A percentile compares a stretch with the other conserved stretches of the same genome.
These are phyloP conservation scores for Cronartium quercuum DNA, from an alignment of 1,284 basidiomycete genomes.

Conservation along the genomic window DNA sequence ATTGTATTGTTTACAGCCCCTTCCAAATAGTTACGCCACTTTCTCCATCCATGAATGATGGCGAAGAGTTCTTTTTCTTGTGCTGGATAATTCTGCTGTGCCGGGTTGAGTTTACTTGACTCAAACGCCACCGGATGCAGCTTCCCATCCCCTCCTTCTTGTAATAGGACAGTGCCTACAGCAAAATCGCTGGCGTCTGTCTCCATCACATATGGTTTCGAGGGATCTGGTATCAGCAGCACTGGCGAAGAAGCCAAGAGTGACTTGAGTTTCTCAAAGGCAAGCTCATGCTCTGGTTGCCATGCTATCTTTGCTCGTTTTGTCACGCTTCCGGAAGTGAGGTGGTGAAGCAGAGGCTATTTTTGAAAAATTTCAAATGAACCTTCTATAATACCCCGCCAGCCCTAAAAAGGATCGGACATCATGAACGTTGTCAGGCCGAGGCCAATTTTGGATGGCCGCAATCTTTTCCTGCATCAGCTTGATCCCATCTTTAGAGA, in stretches of 20 bases:
- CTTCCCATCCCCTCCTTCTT: not conserved
- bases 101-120: not conserved
- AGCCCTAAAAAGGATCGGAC: constrained; percentile 10
- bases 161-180: not conserved
- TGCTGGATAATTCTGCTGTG: not conserved
- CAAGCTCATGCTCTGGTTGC: not conserved
- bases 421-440: constrained; percentile 3
- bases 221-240: not conserved
- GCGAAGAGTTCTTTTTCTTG: constrained; percentile 35
- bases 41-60: constrained; percentile 8
- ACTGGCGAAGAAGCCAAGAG: not conserved
- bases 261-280: not conserved
- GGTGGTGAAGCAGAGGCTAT: not conserved
- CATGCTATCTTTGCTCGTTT: not conserved
- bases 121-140: constrained; percentile 6
- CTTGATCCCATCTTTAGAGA: not conserved
- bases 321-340: not conserved
- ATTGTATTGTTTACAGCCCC: not conserved
- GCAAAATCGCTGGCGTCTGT: constrained; percentile 3
- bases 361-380: constrained; percentile 9
- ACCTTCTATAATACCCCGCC: constrained; percentile 5
- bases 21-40: constrained; percentile 1
- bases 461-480: constrained; percentile 8
- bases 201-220: not conserved
- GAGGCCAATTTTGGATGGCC: constrained; percentile 4